A percentile compares a stretch with the other conserved stretches of the same genome.
Evolutionary conservation across 495 filamentous ascomycete genomes (phyloP).

Genomic region (Aspergillus sparsus): DNA sequence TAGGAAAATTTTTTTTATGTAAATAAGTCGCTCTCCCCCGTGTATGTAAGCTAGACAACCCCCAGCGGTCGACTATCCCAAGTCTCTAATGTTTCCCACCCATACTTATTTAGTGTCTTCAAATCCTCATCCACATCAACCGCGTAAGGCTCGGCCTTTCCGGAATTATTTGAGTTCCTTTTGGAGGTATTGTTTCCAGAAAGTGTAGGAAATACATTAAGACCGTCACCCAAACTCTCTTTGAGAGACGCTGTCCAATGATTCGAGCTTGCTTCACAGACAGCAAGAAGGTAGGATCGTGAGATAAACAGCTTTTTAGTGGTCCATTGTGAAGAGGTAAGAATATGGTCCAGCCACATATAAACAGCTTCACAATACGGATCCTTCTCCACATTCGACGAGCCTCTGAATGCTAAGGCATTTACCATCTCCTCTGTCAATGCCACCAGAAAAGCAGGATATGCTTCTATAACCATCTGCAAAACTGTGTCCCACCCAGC

Average conservation of each 20-base stretch:
- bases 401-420: conserved; percentile 29
- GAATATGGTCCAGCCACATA: conserved; percentile 45
- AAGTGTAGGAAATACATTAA: background rate
- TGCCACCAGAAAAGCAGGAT: conserved; percentile 35
- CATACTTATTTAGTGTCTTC: conserved; percentile 31
- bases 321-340: conserved; percentile 38
- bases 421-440: conserved; percentile 42
- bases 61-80: conserved; percentile 43
- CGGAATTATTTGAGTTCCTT: background rate
- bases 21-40: background rate
- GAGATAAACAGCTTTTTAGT: conserved; percentile 31
- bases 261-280: conserved; percentile 36
- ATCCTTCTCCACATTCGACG: conserved; percentile 23
- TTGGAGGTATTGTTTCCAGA: background rate
- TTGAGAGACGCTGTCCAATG: conserved; percentile 36
- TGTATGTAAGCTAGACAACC: conserved; percentile 22
- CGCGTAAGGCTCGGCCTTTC: background rate
- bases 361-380: conserved; percentile 35
- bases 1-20: background rate
- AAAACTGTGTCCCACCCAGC: conserved; percentile 41
- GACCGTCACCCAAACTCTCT: conserved; percentile 22
- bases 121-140: conserved; percentile 20
- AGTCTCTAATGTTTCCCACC: conserved; percentile 36
- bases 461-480: conserved; percentile 32
- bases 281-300: conserved; percentile 34